phyloP scores from a whole-genome alignment of 2,329 filamentous ascomycete genomes.

The Aspergillus spinulosporus region DNA sequence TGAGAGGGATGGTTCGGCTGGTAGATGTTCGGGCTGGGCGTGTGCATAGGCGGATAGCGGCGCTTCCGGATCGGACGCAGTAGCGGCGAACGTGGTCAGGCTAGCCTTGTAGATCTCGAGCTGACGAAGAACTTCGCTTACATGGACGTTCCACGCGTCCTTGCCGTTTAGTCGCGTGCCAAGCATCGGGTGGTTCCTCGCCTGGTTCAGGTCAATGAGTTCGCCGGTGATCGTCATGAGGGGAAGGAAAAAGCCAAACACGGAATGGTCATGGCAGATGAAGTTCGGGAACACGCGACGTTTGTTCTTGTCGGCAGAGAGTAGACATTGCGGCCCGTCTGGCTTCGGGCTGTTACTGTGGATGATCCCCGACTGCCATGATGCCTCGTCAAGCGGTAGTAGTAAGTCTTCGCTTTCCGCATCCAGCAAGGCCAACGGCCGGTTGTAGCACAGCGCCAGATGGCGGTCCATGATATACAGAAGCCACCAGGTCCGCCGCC shows the following conservation, averaged over 20 bases:
- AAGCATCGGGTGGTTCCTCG: slow-evolving; percentile 82
- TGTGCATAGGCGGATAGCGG: slow-evolving; percentile 54
- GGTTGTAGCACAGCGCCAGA: slow-evolving; percentile 86
- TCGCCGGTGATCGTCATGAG: slow-evolving; percentile 92
- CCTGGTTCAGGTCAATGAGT: slow-evolving; percentile 86
- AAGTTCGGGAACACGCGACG: slow-evolving; percentile 73
- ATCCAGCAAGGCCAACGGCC: slow-evolving; percentile 82
- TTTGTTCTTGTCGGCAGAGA: slow-evolving; percentile 39
- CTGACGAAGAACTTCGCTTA: slow-evolving; percentile 74
- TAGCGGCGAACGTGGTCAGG: slow-evolving; percentile 50
- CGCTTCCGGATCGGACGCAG: slow-evolving; percentile 28
- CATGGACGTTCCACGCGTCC: slow-evolving; percentile 77
- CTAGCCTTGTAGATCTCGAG: slow-evolving; percentile 80
- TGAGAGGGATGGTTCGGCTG: slow-evolving; percentile 30
- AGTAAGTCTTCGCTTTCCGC: slow-evolving; percentile 80
- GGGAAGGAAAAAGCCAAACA: slow-evolving; percentile 91
- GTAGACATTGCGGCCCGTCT: slow-evolving; percentile 37
- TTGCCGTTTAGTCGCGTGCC: slow-evolving; percentile 71
- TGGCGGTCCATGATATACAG: slow-evolving; percentile 89
- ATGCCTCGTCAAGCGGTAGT: slow-evolving; percentile 82
- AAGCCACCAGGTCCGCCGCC: slow-evolving; percentile 90
- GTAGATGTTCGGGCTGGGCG: slow-evolving; percentile 65
- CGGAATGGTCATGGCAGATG: slow-evolving; percentile 80
- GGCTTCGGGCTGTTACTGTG: slow-evolving; percentile 52
- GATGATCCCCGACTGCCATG: slow-evolving; percentile 84